These are phyloP conservation scores for Geotrichum europaeum DNA, from an alignment of 1,139 yeast species.

Conservation along the genomic window DNA sequence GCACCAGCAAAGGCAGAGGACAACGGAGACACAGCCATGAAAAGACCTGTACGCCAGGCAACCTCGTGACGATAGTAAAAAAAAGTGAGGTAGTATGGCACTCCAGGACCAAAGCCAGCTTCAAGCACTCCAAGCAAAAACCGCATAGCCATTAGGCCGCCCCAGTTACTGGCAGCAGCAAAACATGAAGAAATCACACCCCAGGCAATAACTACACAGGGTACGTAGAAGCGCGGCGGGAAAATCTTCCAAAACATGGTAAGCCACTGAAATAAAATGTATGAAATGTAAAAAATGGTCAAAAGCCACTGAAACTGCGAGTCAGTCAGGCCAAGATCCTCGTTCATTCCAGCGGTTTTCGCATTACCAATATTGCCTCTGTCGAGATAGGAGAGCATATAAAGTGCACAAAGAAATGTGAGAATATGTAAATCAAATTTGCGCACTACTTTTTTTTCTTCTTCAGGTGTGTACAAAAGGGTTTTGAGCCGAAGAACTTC, in stretches of 20 bases:
- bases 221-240: slow-evolving; percentile 16
- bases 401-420: slow-evolving; percentile 25
- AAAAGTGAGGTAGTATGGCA: slow-evolving; percentile 22
- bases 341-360: slow-evolving; percentile 47
- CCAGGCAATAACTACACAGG: slow-evolving; percentile 17
- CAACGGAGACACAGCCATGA: slow-evolving; percentile 14
- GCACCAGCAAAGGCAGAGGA: slow-evolving; percentile 18
- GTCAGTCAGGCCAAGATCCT: slow-evolving; percentile 42
- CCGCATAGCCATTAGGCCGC: slow-evolving; percentile 49
- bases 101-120: slow-evolving; percentile 52
- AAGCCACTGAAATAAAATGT: slow-evolving; percentile 28
- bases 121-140: slow-evolving; percentile 54
- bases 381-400: slow-evolving; percentile 34
- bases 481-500: slow-evolving; percentile 32
- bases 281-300: slow-evolving; percentile 25
- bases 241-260: slow-evolving; percentile 17
- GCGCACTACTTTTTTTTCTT: slow-evolving; percentile 20
- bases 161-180: slow-evolving; percentile 41
- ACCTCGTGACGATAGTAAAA: slow-evolving; percentile 30
- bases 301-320: slow-evolving; percentile 32
- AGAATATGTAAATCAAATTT: slow-evolving; percentile 26
- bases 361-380: slow-evolving; percentile 47
- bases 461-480: slow-evolving; percentile 26
- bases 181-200: slow-evolving; percentile 15
- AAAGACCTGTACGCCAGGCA: slow-evolving; percentile 15